Evolutionary conservation across 176 grass and related monocot genomes (phyloP).

Genomic region (Oropetium thomaeum): DNA sequence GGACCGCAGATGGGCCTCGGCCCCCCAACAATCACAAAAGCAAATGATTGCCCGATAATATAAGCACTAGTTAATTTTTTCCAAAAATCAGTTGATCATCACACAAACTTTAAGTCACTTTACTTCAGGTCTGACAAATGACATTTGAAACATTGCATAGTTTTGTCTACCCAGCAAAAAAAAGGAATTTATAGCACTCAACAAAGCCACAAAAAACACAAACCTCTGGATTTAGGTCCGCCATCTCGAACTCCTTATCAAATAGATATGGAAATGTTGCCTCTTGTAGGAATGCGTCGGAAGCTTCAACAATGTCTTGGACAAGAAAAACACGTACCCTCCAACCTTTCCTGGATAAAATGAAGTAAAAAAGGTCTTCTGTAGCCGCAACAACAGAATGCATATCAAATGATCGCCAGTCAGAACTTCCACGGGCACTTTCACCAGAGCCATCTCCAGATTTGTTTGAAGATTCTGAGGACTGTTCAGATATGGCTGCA

Average conservation of each 20-base stretch:
- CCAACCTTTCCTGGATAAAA: constrained; percentile 92
- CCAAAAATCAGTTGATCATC: background rate
- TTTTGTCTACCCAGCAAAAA: background rate
- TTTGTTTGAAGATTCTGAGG: constrained; percentile 55
- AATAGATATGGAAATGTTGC: constrained; percentile 62
- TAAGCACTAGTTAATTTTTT: background rate
- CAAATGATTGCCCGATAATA: background rate
- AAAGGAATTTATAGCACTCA: background rate
- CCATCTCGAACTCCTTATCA: constrained; percentile 35
- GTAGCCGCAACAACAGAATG: constrained; percentile 86
- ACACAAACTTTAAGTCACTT: background rate
- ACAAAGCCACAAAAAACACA: background rate
- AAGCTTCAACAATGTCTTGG: constrained; percentile 82
- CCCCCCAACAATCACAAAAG: too few species aligned
- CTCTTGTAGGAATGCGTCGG: constrained; percentile 78
- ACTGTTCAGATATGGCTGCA: constrained; percentile 84
- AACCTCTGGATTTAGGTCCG: constrained; percentile 60
- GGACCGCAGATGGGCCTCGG: too few species aligned
- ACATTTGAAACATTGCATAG: background rate
- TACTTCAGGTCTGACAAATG: background rate
- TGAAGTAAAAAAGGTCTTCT: constrained; percentile 86
- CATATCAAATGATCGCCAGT: constrained; percentile 89
- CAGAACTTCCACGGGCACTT: constrained; percentile 25
- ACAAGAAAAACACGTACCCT: constrained; percentile 88
- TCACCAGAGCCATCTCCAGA: constrained; percentile 23